These are phyloP conservation scores for Xylariaceae sp. DNA, from an alignment of 2,329 filamentous ascomycete species.

Conservation along the genomic window DNA sequence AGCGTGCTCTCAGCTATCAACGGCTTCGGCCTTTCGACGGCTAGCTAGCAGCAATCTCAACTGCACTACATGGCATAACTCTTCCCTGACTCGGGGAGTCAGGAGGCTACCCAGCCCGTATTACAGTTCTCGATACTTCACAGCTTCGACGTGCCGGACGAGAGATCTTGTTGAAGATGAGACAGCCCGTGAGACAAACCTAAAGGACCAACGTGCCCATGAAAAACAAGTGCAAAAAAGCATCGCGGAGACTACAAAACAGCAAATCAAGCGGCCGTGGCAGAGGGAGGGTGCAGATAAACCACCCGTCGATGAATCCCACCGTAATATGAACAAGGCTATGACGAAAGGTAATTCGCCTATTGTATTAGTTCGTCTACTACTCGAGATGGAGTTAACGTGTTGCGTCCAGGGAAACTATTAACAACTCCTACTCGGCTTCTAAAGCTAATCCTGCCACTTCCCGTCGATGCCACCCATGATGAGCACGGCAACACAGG, in stretches of 20 bases:
- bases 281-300: conserved; percentile 64
- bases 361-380: neutral
- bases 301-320: conserved; percentile 60
- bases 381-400: neutral
- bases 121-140: conserved; percentile 19
- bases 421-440: conserved; percentile 73
- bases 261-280: conserved; percentile 66
- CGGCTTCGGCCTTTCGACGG: conserved; percentile 30
- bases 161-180: conserved; percentile 29
- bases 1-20: conserved; percentile 32
- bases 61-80: neutral
- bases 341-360: conserved; percentile 67
- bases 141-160: conserved; percentile 22
- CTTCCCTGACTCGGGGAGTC: neutral
- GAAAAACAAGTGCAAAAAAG: conserved; percentile 42
- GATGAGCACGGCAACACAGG: conserved; percentile 56
- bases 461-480: conserved; percentile 59
- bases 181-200: conserved; percentile 35
- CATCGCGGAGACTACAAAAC: conserved; percentile 52
- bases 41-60: conserved; percentile 14
- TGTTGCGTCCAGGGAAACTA: conserved; percentile 62
- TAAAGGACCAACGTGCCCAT: conserved; percentile 37
- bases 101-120: neutral
- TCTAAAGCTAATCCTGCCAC: conserved; percentile 72
- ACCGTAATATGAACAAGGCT: conserved; percentile 47